Evolutionary conservation across 2,329 filamentous ascomycete genomes (phyloP), one percentile per base, ranked within the genome.

Genomic region (Triangularia verruculosa): DNA sequence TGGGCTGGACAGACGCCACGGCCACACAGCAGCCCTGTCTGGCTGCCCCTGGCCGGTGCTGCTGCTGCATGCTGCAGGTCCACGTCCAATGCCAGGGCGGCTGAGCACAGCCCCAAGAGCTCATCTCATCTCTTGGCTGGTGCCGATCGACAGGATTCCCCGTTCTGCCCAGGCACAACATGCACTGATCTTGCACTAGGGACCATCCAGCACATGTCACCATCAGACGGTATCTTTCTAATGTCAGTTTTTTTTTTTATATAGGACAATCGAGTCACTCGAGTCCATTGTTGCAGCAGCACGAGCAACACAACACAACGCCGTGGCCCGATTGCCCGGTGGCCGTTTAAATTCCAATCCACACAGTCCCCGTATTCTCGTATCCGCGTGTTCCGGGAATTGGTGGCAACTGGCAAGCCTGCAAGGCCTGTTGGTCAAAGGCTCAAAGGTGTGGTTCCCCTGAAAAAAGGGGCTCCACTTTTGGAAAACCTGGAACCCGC

Each of bases 1-100:
- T 11, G 7, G 51, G 51, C 51, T 58, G 60, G 57, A 55, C n/a
- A n/a, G 30, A 47, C 25, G 57, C 60, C 59, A 30, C 28, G 24
- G 51, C 54, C 63, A 59, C 57, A 25, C 51, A 20, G 20, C 51
- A 54, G 22, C 51, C 51, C 51, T 54, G 51, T 27, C 51, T n/a
- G 51, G 15, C 51, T n/a, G 7, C 51, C 51, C 51, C 25, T 24
- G 51, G 20, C 51, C 22, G 22, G 22, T 27, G 51, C 51, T 53
- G 51, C 39, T 47, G 39, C 17, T 53, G 51, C 51, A 43, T 43
- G 34, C 34, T 47, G 39, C 39, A 47, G 39, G 39, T 47, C 39
- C 39, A 47, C n/a, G 39, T 47, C 39, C 39, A 47, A 47, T 54
- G 51, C 22, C 12, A 54, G 25, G 51, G 51, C 51, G 51, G 51